phyloP scores from a whole-genome alignment of 73 alveolate genomes.

The Symbiodinium natans region DNA sequence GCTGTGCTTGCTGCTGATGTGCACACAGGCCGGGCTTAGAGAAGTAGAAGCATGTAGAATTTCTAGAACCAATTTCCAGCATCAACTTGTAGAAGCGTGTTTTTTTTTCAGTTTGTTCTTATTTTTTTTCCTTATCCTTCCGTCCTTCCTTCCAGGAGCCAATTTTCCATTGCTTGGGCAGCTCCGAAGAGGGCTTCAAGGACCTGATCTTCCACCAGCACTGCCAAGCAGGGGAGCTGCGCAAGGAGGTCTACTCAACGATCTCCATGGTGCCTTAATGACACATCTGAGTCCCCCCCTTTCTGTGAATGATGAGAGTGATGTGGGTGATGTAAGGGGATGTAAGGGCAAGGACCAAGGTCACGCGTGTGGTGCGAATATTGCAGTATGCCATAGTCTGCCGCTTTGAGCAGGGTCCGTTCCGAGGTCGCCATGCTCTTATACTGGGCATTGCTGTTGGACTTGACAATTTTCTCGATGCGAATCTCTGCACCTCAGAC shows the following conservation, averaged over 20 bases:
- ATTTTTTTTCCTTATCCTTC: too few species aligned
- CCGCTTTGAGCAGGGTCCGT: too few species aligned
- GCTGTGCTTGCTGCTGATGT: slow-evolving; percentile 74
- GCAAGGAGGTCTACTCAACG: slow-evolving; percentile 44
- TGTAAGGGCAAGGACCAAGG: too few species aligned
- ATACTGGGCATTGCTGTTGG: slow-evolving; percentile 81
- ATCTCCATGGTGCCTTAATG: slow-evolving; percentile 34
- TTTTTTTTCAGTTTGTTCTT: too few species aligned
- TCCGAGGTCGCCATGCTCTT: slow-evolving; percentile 87
- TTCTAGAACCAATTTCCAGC: not conserved
- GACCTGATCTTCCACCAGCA: slow-evolving; percentile 77
- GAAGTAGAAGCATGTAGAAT: not conserved
- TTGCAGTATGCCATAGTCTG: too few species aligned
- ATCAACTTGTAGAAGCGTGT: too few species aligned
- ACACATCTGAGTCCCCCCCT: not conserved
- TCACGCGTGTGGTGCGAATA: too few species aligned
- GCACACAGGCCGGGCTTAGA: slow-evolving; percentile 46
- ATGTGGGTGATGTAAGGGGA: too few species aligned
- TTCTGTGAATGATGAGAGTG: too few species aligned
- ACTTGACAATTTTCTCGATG: slow-evolving; percentile 78
- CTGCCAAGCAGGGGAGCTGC: slow-evolving; percentile 14
- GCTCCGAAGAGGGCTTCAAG: slow-evolving; percentile 21
- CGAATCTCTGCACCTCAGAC: slow-evolving; percentile 29
- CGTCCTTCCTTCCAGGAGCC: slow-evolving; percentile 42
- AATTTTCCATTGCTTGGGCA: slow-evolving; percentile 61